These are phyloP conservation scores for Veloporphyrellus conicus DNA, from an alignment of 1,284 basidiomycete species.

Conservation along the genomic window DNA sequence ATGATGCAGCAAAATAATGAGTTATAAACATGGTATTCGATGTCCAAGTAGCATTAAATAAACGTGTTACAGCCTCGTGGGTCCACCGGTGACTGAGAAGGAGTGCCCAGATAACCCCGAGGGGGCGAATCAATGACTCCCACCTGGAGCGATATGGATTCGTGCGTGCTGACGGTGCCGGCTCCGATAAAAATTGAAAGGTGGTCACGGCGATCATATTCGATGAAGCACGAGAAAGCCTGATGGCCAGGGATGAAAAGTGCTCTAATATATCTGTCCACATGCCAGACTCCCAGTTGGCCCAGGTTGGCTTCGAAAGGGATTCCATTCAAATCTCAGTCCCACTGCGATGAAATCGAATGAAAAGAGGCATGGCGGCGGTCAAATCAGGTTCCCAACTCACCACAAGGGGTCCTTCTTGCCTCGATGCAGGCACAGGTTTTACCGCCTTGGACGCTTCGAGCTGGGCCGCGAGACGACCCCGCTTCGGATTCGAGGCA, in stretches of 20 bases:
- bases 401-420: slow-evolving; percentile 64
- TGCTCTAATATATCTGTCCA: slow-evolving; percentile 16
- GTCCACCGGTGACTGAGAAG: slow-evolving; percentile 18
- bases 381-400: slow-evolving; percentile 27
- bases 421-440: slow-evolving; percentile 43
- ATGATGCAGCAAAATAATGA: not conserved
- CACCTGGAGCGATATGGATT: slow-evolving; percentile 23
- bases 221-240: slow-evolving; percentile 35
- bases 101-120: slow-evolving; percentile 29
- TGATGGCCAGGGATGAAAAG: slow-evolving; percentile 30
- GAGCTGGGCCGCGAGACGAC: slow-evolving; percentile 56
- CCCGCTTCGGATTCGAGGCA: slow-evolving; percentile 60
- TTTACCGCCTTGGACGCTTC: slow-evolving; percentile 48
- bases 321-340: slow-evolving; percentile 23
- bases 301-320: slow-evolving; percentile 20
- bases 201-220: slow-evolving; percentile 30
- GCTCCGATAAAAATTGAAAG: slow-evolving; percentile 34
- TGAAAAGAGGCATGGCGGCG: slow-evolving; percentile 23
- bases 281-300: slow-evolving; percentile 24
- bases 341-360: slow-evolving; percentile 31
- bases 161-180: slow-evolving; percentile 26
- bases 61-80: slow-evolving; percentile 35
- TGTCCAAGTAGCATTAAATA: slow-evolving; percentile 29
- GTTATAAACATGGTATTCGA: slow-evolving; percentile 18
- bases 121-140: slow-evolving; percentile 33